Base-by-base conservation (phyloP, 148 eudicot species). In the Camellia lanceoleosa region DNA sequence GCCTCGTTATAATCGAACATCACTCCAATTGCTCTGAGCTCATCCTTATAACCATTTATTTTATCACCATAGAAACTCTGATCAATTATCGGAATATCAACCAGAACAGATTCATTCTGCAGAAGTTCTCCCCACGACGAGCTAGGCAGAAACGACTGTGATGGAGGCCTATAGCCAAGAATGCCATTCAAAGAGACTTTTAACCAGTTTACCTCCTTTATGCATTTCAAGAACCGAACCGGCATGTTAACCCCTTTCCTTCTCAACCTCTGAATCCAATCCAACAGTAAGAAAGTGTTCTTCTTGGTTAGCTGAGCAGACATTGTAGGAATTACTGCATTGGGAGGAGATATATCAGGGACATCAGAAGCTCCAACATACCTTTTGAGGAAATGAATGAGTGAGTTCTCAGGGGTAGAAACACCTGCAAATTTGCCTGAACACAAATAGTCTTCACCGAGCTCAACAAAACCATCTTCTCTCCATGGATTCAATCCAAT, bases 401-500 rank as follows among this genome's bases (percentile, higher is more conserved):
- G 80, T 68, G 79, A 76, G 71, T 83, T 79, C 5, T 62, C 75
- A 0, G 82, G 77, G 6, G 88, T 81, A 56, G 1, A 41, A 5
- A 71, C 79, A 67, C 87, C 88, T 60, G 86, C 89, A 71, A 82
- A 85, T 3, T 41, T 44, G 19, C 84, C 84, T 46, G 82, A 75
- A 75, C 13, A 63, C 68, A 87, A 20, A 82, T 92, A 92, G 12
- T 90, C 87, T 77, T 88, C 90, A 7, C 87, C 85, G 42, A 90
- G 81, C 83, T 86, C 92, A 72, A 88, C 77, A 79, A 76, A 89
- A 20, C 82, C 83, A 15, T 83, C 83, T 15, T 58, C 14, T 59
- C 71, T 81, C 94, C 94, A 92, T 7, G 88, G 89, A 82, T 89
- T 88, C 43, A 89, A 86, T 67, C 91, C 90, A n/a, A 89, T 72